These are phyloP conservation scores for Erysimum cheiri DNA, from an alignment of 441 rosid species.

Conservation along the genomic window DNA sequence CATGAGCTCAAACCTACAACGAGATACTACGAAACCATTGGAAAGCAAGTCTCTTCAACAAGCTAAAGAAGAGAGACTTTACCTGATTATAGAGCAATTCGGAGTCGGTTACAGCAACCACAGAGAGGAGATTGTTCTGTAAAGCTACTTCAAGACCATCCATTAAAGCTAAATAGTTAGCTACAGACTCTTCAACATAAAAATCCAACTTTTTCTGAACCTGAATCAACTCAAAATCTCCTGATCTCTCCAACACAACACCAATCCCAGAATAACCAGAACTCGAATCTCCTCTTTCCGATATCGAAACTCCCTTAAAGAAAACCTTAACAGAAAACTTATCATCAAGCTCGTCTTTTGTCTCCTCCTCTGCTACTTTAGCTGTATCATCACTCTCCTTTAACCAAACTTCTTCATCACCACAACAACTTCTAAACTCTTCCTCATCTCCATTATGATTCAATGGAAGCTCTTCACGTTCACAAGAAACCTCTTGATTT, in stretches of 20 bases:
- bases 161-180: conserved; percentile 83
- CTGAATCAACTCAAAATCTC: conserved; percentile 58
- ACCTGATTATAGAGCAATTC: conserved; percentile 74
- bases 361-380: conserved; percentile 50
- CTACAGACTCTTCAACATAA: conserved; percentile 80
- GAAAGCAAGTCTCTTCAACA: not conserved
- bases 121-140: conserved; percentile 60
- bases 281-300: conserved; percentile 57
- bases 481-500: conserved; percentile 46
- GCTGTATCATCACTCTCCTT: conserved; percentile 64
- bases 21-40: conserved; percentile 9
- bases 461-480: conserved; percentile 44
- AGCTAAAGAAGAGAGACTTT: conserved; percentile 35
- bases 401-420: conserved; percentile 85
- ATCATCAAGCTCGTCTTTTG: conserved; percentile 57
- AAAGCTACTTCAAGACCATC: conserved; percentile 82
- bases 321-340: conserved; percentile 82
- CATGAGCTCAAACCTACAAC: conserved; percentile 19
- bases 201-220: conserved; percentile 92
- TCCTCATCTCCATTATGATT: conserved; percentile 67
- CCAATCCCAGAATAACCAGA: conserved; percentile 86
- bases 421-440: conserved; percentile 91
- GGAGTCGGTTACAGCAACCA: conserved; percentile 87
- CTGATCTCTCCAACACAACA: conserved; percentile 74
- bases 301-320: conserved; percentile 80